Conservation (phyloP, 2,329 filamentous ascomycete species). For the Hypoxylon sp. region DNA sequence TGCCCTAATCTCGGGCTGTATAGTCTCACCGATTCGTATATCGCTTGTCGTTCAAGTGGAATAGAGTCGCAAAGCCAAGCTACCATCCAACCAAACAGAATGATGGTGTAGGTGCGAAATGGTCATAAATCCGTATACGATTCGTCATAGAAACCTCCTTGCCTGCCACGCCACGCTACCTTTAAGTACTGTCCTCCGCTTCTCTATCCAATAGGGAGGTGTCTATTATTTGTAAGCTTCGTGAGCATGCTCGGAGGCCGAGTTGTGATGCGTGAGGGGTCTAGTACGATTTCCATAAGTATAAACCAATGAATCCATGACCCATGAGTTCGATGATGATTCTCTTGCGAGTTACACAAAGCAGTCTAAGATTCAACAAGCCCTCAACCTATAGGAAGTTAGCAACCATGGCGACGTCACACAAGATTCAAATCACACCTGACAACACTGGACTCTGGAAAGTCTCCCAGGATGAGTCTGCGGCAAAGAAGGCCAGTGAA, state of each 20-base stretch:
- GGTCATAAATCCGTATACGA: constrained; percentile 22
- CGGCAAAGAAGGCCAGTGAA: constrained; percentile 74
- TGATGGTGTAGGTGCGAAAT: neutral
- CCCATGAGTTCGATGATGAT: constrained; percentile 11
- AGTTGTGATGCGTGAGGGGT: constrained; percentile 19
- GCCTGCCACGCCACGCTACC: neutral
- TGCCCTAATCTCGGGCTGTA: constrained; percentile 2
- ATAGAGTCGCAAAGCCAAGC: constrained; percentile 21
- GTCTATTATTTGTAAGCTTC: constrained; percentile 31
- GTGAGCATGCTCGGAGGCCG: constrained; percentile 24
- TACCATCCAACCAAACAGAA: constrained; percentile 13
- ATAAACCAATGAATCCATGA: constrained; percentile 7
- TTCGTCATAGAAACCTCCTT: constrained; percentile 10
- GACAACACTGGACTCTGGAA: constrained; percentile 67
- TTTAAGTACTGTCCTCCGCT: neutral
- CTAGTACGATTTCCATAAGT: constrained; percentile 2
- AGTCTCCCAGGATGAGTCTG: constrained; percentile 66
- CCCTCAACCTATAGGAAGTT: constrained; percentile 25
- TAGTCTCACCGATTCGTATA: neutral
- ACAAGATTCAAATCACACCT: constrained; percentile 63
- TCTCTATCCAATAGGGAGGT: neutral
- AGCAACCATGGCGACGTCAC: constrained; percentile 63
- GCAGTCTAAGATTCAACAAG: constrained; percentile 16
- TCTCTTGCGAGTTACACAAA: constrained; percentile 18
- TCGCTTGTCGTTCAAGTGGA: neutral